Conservation (phyloP, 441 rosid species). For the Jatropha multifida region DNA sequence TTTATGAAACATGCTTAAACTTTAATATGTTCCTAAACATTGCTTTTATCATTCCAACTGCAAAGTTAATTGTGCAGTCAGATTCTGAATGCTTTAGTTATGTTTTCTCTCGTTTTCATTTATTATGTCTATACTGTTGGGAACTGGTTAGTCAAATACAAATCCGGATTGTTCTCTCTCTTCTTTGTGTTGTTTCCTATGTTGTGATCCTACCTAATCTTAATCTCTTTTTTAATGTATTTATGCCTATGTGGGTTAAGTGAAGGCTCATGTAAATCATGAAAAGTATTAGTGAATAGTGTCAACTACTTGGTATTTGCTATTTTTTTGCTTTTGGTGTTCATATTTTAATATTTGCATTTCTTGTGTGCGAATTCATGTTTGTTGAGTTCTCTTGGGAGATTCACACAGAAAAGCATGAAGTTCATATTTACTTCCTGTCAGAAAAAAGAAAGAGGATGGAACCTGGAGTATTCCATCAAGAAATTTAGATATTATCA, state of each 20-base stretch:
- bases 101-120: slow-evolving; percentile 1
- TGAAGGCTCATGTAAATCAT: background rate
- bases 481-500: slow-evolving; percentile 1
- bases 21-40: background rate
- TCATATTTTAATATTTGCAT: background rate
- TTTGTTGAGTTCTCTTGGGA: background rate
- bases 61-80: slow-evolving; percentile 5
- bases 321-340: background rate
- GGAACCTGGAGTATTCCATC: background rate
- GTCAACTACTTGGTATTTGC: slow-evolving; percentile 7
- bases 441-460: background rate
- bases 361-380: background rate
- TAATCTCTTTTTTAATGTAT: background rate
- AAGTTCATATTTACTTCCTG: slow-evolving; percentile 2
- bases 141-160: background rate
- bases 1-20: slow-evolving; percentile 16
- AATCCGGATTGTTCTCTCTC: background rate
- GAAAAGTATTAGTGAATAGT: background rate
- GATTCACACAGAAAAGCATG: background rate
- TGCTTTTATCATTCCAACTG: background rate
- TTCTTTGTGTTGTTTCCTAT: background rate
- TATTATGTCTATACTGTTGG: background rate
- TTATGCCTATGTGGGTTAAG: background rate
- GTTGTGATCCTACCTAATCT: background rate
- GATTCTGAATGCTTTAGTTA: background rate